A percentile compares a stretch with the other conserved stretches of the same genome.
These are phyloP conservation scores for Aureobasidium sp. DNA, from an alignment of 2,329 filamentous ascomycete genomes.

Conservation along the genomic window DNA sequence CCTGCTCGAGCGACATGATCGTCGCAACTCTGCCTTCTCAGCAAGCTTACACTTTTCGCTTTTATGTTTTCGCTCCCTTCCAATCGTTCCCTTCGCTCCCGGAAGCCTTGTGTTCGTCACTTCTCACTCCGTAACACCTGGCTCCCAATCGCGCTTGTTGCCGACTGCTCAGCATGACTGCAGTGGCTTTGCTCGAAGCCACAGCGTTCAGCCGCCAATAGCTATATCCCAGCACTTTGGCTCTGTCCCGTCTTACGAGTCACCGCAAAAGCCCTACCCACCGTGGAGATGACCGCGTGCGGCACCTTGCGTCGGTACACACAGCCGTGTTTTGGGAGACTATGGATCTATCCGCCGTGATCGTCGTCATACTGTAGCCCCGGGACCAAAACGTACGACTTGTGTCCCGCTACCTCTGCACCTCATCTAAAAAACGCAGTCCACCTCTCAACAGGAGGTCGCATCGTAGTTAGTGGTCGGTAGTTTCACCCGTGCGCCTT, in stretches of 20 bases:
- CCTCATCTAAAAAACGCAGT: slow-evolving; percentile 9
- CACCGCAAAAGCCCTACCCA: neutral
- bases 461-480: neutral
- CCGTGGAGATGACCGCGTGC: slow-evolving; percentile 11
- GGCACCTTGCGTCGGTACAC: slow-evolving; percentile 10
- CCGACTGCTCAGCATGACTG: neutral
- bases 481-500: neutral
- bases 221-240: neutral
- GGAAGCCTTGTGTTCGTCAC: slow-evolving; percentile 4
- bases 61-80: slow-evolving; percentile 5
- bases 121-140: neutral
- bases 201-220: neutral
- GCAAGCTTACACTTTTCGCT: slow-evolving; percentile 4
- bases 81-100: neutral
- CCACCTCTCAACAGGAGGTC: slow-evolving; percentile 1
- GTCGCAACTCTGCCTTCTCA: neutral
- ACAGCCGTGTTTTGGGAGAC: slow-evolving; percentile 6
- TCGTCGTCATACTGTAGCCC: slow-evolving; percentile 9
- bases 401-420: slow-evolving; percentile 5
- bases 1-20: slow-evolving; percentile 4
- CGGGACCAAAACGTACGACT: neutral
- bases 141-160: neutral
- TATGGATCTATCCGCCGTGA: slow-evolving; percentile 13
- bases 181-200: slow-evolving; percentile 5
- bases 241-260: slow-evolving; percentile 8